Base-by-base conservation (phyloP, 73 alveolate genomes). In the Stentor roeselii region DNA sequence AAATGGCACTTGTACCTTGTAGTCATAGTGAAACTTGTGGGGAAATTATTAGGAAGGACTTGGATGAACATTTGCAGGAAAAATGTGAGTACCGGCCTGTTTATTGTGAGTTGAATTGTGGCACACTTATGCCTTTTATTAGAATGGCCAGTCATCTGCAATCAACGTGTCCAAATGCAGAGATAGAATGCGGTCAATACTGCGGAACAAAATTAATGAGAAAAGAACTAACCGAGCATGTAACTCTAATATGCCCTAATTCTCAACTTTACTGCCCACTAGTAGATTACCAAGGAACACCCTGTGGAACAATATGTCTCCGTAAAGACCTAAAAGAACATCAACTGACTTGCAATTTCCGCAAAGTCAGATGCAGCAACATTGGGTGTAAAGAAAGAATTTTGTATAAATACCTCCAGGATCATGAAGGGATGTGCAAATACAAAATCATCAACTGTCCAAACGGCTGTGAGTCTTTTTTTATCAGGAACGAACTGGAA, bases 321-420 rank as follows among this genome's bases (percentile, higher is more conserved):
- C 84, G 98, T 76, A 90, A 90, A 75, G 95, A 94, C 38, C 90
- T 94, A 94, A 92, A 89, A 14, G 84, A 60, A 3, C 98, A 94
- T 75, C 59, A 78, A 36, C 3, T 84, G 3, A 84, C 78, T 38
- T 94, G 98, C 75, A 90, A 88, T 42, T 92, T 60, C 82, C 58
- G 90, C 59, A 93, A 88, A 78, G 90, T 78, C 50, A 36, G 75
- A 58, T 94, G 98, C 42, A 67, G 59, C 15, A 87, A 90, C 76
- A 60, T 75, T 38, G 84, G 87, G 32, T 94, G 98, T 76, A 85
- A 59, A 3, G 50, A 75, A 27, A 83, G 85, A 86, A 87, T 92
- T 41, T 36, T 83, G 11, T 75, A 60, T 59, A 90, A 75, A 40
- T 95, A 94, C 75, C 76, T 86, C 37, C 85, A 86, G 4, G 21